phyloP scores from a whole-genome alignment of 1,139 yeast genomes.

The Tardiomyces blankii region DNA sequence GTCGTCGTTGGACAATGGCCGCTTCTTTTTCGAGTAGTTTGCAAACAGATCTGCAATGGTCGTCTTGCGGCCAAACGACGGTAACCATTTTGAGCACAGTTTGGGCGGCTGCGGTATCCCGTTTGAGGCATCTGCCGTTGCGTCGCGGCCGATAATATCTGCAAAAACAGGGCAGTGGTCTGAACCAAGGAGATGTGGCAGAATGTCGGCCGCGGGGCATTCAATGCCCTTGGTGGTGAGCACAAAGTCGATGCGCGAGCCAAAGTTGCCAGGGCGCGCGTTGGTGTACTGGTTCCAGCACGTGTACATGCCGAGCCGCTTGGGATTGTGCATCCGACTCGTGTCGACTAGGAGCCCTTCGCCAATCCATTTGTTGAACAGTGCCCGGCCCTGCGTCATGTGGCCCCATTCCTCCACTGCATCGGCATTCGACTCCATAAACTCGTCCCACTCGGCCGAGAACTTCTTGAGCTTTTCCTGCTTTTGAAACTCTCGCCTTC shows the following conservation, averaged over 20 bases:
- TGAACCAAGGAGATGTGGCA: slow-evolving; percentile 67
- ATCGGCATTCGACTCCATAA: slow-evolving; percentile 9
- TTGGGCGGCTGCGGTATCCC: background rate
- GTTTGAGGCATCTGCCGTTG: background rate
- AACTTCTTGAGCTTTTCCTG: slow-evolving; percentile 14
- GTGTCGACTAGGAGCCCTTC: slow-evolving; percentile 43
- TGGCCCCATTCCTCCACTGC: slow-evolving; percentile 18
- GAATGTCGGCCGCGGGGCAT: slow-evolving; percentile 45
- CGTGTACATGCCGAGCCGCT: slow-evolving; percentile 61
- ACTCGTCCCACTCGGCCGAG: slow-evolving; percentile 24
- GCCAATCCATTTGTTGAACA: slow-evolving; percentile 25
- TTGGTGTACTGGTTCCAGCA: slow-evolving; percentile 84
- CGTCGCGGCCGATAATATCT: slow-evolving; percentile 34
- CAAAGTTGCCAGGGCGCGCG: slow-evolving; percentile 74
- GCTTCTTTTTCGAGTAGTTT: too few species aligned
- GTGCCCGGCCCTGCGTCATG: slow-evolving; percentile 16
- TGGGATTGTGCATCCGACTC: slow-evolving; percentile 46
- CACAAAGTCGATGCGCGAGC: slow-evolving; percentile 79
- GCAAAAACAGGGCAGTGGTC: slow-evolving; percentile 91
- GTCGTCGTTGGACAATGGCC: too few species aligned
- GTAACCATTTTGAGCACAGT: slow-evolving; percentile 1
- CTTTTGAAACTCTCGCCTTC: slow-evolving; percentile 35
- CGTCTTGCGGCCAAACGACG: background rate
- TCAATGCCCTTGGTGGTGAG: slow-evolving; percentile 35
- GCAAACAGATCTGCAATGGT: too few species aligned